Evolutionary conservation across 2,329 filamentous ascomycete genomes (phyloP).

Genomic region (Diplocarpon rosae): DNA sequence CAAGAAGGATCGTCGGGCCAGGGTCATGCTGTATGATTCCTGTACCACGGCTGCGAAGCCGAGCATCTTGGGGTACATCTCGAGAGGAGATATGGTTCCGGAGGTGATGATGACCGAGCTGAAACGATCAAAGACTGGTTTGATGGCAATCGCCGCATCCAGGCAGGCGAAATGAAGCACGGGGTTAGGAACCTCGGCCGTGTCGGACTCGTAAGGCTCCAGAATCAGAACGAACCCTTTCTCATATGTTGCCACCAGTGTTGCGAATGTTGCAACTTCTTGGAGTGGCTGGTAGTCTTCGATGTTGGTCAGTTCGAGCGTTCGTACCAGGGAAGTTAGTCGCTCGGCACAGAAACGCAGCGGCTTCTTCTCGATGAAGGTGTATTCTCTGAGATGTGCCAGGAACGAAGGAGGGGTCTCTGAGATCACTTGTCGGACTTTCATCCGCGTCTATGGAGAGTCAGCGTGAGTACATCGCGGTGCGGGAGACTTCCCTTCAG

Average conservation of each 20-base stretch:
- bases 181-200: constrained; percentile 89
- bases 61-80: constrained; percentile 99
- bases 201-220: constrained; percentile 95
- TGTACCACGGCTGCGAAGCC: constrained; percentile 87
- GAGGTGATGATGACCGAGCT: constrained; percentile 98
- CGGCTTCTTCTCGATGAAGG: constrained; percentile 95
- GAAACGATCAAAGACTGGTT: constrained; percentile 93
- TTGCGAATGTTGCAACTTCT: constrained; percentile 96
- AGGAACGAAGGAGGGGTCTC: constrained; percentile 94
- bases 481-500: constrained; percentile 46
- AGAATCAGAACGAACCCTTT: constrained; percentile 91
- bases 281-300: constrained; percentile 96
- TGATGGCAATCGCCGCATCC: constrained; percentile 95
- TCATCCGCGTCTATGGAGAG: constrained; percentile 73
- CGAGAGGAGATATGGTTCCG: constrained; percentile 88
- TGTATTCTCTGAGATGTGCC: constrained; percentile 84
- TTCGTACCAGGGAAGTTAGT: constrained; percentile 85
- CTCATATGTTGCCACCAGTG: constrained; percentile 90
- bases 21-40: constrained; percentile 94
- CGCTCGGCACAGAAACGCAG: constrained; percentile 90
- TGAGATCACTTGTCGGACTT: constrained; percentile 92
- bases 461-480: constrained; percentile 6
- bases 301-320: constrained; percentile 90
- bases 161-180: constrained; percentile 95
- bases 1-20: constrained; percentile 87